phyloP scores from a whole-genome alignment of 305 asterid genomes.

The Fraxinus velutina region DNA sequence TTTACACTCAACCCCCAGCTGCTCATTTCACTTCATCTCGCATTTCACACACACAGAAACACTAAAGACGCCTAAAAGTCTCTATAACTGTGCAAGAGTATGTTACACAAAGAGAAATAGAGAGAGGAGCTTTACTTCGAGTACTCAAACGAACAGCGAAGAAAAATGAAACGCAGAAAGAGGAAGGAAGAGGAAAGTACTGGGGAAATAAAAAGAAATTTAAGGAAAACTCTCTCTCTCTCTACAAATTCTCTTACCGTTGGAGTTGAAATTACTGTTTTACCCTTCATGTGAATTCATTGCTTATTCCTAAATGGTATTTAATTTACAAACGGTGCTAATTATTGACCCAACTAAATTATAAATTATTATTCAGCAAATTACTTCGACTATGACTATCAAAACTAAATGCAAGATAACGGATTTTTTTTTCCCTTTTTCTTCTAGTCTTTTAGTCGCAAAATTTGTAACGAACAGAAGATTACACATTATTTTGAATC shows the following conservation, averaged over 20 bases:
- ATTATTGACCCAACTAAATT: slow-evolving; percentile 7
- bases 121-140: neutral
- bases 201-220: slow-evolving; percentile 22
- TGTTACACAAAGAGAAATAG: neutral
- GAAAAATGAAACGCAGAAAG: slow-evolving; percentile 21
- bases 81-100: neutral
- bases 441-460: neutral
- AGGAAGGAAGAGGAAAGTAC: slow-evolving; percentile 19
- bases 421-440: neutral
- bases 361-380: neutral
- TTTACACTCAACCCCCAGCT: slow-evolving; percentile 43
- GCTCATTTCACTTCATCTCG: slow-evolving; percentile 13
- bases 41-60: neutral
- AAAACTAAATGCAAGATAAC: neutral
- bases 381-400: neutral
- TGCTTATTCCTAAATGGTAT: neutral
- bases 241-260: slow-evolving; percentile 40
- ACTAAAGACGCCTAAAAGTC: slow-evolving; percentile 1
- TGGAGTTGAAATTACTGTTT: slow-evolving; percentile 35
- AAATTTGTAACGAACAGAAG: neutral
- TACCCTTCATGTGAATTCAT: slow-evolving; percentile 11
- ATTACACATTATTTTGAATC: neutral
- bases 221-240: slow-evolving; percentile 15
- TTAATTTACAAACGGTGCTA: neutral
- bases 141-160: neutral